Conservation (phyloP, 2,329 filamentous ascomycete species). For the Furcasterigmium furcatum region DNA sequence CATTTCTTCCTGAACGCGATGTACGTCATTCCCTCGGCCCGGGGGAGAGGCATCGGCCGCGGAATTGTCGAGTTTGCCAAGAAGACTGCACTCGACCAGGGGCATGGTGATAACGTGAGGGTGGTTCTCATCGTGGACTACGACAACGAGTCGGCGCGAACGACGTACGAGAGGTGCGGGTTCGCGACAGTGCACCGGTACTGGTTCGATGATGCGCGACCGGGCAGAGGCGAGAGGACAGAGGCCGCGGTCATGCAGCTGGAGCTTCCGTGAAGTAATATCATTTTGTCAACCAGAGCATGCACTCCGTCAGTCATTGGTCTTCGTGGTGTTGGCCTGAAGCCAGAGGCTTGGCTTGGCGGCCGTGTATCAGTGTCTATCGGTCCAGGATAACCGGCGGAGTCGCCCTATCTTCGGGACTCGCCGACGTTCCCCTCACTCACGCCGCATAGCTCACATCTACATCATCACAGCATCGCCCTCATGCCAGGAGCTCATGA, state of each 20-base stretch:
- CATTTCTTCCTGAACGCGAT: conserved; percentile 8
- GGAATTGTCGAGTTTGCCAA: conserved; percentile 1
- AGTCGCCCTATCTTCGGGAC: conserved; percentile 1
- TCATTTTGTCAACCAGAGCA: too few relatives aligned
- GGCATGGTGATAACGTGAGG: neutral
- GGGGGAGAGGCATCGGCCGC: neutral
- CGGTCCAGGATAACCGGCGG: conserved; percentile 1
- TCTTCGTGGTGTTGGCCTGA: too few relatives aligned
- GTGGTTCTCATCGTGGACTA: conserved; percentile 5
- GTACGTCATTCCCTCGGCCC: conserved; percentile 4
- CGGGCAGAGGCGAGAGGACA: conserved; percentile 1
- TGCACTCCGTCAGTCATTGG: too few relatives aligned
- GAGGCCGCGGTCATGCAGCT: conserved; percentile 9
- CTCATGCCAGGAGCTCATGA: too few relatives aligned
- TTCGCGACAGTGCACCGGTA: conserved; percentile 8
- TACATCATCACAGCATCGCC: too few relatives aligned
- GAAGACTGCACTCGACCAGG: neutral
- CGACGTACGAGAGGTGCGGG: conserved; percentile 3
- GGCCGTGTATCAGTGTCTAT: too few relatives aligned
- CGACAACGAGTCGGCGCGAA: conserved; percentile 4
- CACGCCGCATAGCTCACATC: too few relatives aligned
- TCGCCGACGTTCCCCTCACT: too few relatives aligned
- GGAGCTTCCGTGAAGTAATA: too few relatives aligned
- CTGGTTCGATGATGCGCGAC: conserved; percentile 7
- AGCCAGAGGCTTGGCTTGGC: too few relatives aligned